Base-by-base conservation (phyloP, 257 asterid species). In the Solanum sparsipilum region DNA sequence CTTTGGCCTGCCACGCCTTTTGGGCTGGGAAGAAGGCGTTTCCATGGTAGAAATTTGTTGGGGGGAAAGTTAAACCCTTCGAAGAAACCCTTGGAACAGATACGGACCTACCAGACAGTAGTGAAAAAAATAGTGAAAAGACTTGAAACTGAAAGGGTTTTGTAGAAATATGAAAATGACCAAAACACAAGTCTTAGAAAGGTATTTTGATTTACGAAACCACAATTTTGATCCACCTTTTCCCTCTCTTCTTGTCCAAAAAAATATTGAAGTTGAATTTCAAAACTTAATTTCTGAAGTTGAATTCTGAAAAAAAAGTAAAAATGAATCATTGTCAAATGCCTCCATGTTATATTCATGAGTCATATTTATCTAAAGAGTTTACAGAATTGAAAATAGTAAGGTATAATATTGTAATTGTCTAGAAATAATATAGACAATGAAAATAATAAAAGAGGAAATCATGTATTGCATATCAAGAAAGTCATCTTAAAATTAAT, bases 1-100 rank as follows among this genome's bases (percentile, higher is more conserved):
- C 95, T 92, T 96, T 56, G 99, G 99, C 84, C 98, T 87, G 71
- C 99, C 99, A 36, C 99, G 94, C 95, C 92, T 97, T 93, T 92
- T 92, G 35, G 97, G 98, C 84, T 94, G 90, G 46, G 96, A 94
- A 87, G 95, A 91, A 27, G 86, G 75, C 34, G 92, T 86, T 72
- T 90, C 92, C 93, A 88, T 90, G 84, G 84, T 38, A 36, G 88
- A 38, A 78, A 25, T 41, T 60, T 88, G 87, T 84, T 13, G 39
- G 76, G 63, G 74, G 74, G 71, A 29, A 85, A 71, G 88, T 86
- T 86, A 68, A 86, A 76, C 68, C 68, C 68, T 58, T 58, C 1
- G 71, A n/a, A 6, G 70, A 60, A 60, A 78, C 60, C 60, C 84
- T 38, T 78, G 84, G 21, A 76, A 36, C 67, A 11, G 15, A 39